phyloP scores from a whole-genome alignment of 768 basidiomycete species.

The Crepidotus variabilis region DNA sequence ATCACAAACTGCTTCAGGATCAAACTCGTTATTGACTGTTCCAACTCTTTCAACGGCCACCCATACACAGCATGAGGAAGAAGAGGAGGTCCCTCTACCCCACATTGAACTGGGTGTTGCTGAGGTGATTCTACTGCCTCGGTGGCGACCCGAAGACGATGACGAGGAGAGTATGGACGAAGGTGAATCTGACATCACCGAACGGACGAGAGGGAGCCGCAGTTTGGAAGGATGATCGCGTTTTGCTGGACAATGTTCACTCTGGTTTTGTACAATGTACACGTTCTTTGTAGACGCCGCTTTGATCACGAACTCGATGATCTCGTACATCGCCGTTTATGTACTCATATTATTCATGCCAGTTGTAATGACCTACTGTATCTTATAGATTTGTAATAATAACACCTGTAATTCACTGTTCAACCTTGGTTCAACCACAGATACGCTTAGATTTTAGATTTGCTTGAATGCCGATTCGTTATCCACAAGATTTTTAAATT shows the following conservation, averaged over 20 bases:
- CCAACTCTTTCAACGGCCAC: neutral
- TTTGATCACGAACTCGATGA: too few relatives aligned
- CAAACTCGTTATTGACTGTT: neutral
- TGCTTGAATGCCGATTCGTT: too few relatives aligned
- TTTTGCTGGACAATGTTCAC: neutral
- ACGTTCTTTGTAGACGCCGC: too few relatives aligned
- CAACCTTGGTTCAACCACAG: too few relatives aligned
- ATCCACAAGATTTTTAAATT: too few relatives aligned
- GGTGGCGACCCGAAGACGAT: neutral
- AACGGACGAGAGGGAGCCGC: neutral
- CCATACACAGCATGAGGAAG: neutral
- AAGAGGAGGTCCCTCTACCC: neutral
- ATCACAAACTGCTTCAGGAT: neutral
- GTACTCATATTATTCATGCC: too few relatives aligned
- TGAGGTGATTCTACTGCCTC: neutral
- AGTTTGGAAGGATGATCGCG: neutral
- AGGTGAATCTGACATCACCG: neutral
- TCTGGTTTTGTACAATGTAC: too few relatives aligned
- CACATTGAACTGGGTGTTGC: slow-evolving; percentile 2
- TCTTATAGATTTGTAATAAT: too few relatives aligned
- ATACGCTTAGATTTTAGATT: too few relatives aligned
- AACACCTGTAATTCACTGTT: too few relatives aligned
- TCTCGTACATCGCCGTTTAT: too few relatives aligned
- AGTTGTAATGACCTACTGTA: too few relatives aligned
- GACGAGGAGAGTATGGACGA: neutral